These are phyloP conservation scores for Coccomyxa subellipsoidea DNA, from an alignment of 163 green algal species.

Conservation along the genomic window DNA sequence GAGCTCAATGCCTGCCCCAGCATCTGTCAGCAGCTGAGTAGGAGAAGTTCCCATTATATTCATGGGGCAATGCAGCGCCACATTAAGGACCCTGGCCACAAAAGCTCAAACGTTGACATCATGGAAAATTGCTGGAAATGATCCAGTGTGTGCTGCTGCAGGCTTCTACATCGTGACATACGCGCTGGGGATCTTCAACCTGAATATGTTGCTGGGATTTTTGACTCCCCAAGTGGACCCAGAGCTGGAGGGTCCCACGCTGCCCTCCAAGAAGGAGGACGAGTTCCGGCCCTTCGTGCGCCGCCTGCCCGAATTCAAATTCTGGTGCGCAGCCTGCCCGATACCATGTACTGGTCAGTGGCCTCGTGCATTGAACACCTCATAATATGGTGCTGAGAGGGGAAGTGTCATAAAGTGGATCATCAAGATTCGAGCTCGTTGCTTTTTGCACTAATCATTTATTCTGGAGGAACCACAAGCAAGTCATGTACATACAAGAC, in stretches of 20 bases:
- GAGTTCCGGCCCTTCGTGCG: slow-evolving; percentile 98
- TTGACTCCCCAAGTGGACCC: slow-evolving; percentile 87
- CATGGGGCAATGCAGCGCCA: no score
- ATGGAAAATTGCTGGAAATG: slow-evolving; percentile 17
- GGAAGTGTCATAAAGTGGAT: no score
- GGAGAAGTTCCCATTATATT: no score
- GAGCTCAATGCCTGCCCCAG: no score
- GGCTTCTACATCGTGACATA: slow-evolving; percentile 99
- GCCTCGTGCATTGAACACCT: no score
- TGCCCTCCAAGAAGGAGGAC: slow-evolving; percentile 89
- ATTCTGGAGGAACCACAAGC: no score
- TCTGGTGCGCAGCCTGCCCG: slow-evolving; percentile 66
- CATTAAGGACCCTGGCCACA: not conserved
- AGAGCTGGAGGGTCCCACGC: slow-evolving; percentile 82
- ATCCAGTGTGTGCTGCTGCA: slow-evolving; percentile 40
- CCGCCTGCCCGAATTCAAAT: slow-evolving; percentile 98
- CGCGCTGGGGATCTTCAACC: slow-evolving; percentile 95
- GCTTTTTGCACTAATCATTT: no score
- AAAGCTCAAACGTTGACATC: not conserved
- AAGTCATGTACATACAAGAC: no score
- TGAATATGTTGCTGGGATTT: slow-evolving; percentile 98
- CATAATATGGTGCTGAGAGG: no score
- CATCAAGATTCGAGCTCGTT: no score
- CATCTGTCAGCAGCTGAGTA: no score
- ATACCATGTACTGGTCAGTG: not conserved